Evolutionary conservation across 129 eudicot species (phyloP).

Genomic region (Deinandra increscens): DNA sequence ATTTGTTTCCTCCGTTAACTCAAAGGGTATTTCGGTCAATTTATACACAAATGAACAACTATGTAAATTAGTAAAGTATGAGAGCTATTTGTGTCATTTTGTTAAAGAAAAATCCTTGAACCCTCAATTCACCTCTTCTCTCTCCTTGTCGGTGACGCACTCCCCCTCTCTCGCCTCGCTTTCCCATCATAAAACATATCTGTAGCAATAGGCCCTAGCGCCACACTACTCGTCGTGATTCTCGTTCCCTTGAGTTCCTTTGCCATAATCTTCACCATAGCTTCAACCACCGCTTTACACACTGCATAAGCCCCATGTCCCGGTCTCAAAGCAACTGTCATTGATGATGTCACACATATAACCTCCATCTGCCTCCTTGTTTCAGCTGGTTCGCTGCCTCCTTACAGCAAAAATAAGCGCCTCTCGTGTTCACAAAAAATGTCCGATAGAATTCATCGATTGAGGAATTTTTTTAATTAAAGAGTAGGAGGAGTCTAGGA

Average conservation of each 20-base stretch:
- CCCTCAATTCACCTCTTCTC: no score
- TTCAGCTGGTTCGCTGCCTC: slow-evolving; percentile 51
- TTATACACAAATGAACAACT: no score
- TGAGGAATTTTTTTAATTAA: slow-evolving; percentile 14
- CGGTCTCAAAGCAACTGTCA: slow-evolving; percentile 40
- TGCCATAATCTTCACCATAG: slow-evolving; percentile 65
- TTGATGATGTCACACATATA: slow-evolving; percentile 48
- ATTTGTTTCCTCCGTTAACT: no score
- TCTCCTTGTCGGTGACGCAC: no score
- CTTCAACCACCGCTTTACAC: slow-evolving; percentile 69
- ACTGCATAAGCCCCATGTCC: slow-evolving; percentile 54
- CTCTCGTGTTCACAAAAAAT: slow-evolving; percentile 45
- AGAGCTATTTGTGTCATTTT: no score
- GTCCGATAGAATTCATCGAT: slow-evolving; percentile 35
- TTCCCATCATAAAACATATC: slow-evolving; percentile 51
- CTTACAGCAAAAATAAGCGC: slow-evolving; percentile 43
- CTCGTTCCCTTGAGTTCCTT: slow-evolving; percentile 66
- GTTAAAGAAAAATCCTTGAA: no score
- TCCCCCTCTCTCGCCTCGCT: slow-evolving; percentile 48
- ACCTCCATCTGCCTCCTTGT: slow-evolving; percentile 60
- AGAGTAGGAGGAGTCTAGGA: slow-evolving; percentile 41
- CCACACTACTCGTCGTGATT: slow-evolving; percentile 60
- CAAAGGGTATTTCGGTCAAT: no score
- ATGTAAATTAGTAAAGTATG: no score
- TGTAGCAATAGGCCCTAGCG: slow-evolving; percentile 62